Conservation (phyloP, 129 eudicot species). For the Flaveria sonorensis region DNA sequence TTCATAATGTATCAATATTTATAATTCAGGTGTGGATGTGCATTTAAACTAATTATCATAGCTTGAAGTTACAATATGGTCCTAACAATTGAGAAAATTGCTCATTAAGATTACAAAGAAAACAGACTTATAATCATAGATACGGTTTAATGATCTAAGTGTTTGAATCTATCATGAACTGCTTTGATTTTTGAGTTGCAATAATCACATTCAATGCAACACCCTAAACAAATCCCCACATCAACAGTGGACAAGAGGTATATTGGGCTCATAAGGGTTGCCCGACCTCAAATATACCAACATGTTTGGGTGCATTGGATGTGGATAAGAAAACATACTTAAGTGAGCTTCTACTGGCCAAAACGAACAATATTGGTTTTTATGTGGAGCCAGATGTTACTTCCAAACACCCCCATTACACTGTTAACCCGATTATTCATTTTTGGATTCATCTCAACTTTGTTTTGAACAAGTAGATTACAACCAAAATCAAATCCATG, state of each 20-base stretch:
- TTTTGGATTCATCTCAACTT: neutral
- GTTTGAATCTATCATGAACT: neutral
- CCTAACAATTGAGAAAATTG: neutral
- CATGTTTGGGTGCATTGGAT: neutral
- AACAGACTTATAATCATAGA: neutral
- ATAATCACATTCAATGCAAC: constrained; percentile 3
- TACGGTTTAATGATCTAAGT: neutral
- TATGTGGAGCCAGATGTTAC: neutral
- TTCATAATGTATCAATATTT: neutral
- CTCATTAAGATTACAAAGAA: neutral
- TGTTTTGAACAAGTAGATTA: neutral
- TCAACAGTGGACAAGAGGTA: neutral
- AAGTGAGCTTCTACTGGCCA: neutral
- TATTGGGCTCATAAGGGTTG: too few relatives aligned
- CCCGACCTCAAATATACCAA: neutral
- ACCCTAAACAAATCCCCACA: neutral
- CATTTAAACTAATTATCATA: neutral
- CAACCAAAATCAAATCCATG: neutral
- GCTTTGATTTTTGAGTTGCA: neutral
- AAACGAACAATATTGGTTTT: neutral
- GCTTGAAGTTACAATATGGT: neutral
- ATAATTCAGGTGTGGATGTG: neutral
- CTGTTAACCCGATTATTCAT: neutral
- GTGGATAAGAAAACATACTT: neutral
- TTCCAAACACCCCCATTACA: neutral